Conservation (phyloP, 2,329 filamentous ascomycete genomes). For the Dactylella cylindrospora region DNA sequence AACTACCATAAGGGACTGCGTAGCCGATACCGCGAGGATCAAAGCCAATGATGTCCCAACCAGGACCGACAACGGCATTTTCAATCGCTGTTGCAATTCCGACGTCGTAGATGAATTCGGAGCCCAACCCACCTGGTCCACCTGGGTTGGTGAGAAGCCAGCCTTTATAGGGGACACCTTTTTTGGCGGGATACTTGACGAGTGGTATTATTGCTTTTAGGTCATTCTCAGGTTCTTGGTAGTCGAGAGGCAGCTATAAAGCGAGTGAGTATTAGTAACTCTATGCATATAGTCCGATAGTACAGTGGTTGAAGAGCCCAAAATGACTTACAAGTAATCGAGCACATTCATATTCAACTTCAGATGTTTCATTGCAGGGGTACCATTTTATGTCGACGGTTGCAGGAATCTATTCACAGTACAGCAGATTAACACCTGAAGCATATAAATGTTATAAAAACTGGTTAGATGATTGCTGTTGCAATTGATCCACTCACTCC, state of each 20-base stretch:
- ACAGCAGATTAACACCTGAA: too few species aligned
- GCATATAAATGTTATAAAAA: too few species aligned
- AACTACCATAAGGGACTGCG: slow-evolving; percentile 27
- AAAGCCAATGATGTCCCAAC: slow-evolving; percentile 32
- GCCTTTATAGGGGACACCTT: slow-evolving; percentile 48
- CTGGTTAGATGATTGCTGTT: background rate
- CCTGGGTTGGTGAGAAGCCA: slow-evolving; percentile 56
- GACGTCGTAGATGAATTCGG: slow-evolving; percentile 50
- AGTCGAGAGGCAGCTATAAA: slow-evolving; percentile 57
- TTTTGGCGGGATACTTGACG: slow-evolving; percentile 13
- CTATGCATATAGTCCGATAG: background rate
- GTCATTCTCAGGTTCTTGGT: slow-evolving; percentile 53
- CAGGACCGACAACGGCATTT: slow-evolving; percentile 10
- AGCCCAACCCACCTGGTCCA: slow-evolving; percentile 55
- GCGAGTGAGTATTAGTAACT: slow-evolving; percentile 49
- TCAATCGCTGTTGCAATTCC: background rate
- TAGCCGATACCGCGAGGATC: slow-evolving; percentile 35
- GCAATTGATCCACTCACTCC: slow-evolving; percentile 10
- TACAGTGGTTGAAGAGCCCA: too few species aligned
- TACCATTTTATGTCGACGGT: slow-evolving; percentile 56
- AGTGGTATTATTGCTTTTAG: slow-evolving; percentile 24
- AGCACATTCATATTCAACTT: slow-evolving; percentile 26
- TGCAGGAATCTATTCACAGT: slow-evolving; percentile 53
- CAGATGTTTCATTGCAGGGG: slow-evolving; percentile 52
- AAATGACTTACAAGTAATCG: slow-evolving; percentile 23